These are phyloP conservation scores for Axilococcus clingmanii DNA, from an alignment of 139 green algal species.

Conservation along the genomic window DNA sequence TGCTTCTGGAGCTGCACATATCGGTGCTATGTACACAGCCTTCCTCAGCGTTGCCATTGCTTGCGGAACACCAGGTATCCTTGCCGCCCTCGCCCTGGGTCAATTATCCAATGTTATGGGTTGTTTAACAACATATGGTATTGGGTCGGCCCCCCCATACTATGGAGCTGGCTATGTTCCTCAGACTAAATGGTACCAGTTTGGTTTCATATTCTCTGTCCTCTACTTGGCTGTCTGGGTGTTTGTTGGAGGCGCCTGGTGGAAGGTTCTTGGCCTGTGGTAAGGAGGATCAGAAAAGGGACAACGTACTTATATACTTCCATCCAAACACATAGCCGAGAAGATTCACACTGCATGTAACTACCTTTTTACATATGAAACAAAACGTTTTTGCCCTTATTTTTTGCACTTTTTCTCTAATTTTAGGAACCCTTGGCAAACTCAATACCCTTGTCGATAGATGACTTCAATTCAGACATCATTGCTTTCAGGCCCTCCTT, in stretches of 20 bases:
- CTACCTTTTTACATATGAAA: not conserved
- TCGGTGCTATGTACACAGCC: constrained; percentile 99
- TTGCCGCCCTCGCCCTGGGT: constrained; percentile 28
- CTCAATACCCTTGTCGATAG: constrained; percentile 81
- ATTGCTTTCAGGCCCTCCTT: constrained; percentile 65
- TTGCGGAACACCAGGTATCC: constrained; percentile 65
- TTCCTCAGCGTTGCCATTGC: constrained; percentile 94
- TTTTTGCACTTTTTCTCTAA: not conserved
- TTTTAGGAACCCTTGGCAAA: constrained; percentile 35
- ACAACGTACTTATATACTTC: no score
- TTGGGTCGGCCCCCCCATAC: constrained; percentile 93
- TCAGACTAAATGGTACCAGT: constrained; percentile 86
- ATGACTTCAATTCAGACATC: constrained; percentile 71
- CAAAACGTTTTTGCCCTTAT: not conserved
- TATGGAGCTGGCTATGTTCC: constrained; percentile 72
- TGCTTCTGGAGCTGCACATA: constrained; percentile 94
- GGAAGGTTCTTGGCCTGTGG: constrained; percentile 89
- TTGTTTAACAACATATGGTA: constrained; percentile 98
- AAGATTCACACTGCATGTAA: not conserved
- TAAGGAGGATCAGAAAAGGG: constrained; percentile 17
- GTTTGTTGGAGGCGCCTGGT: constrained; percentile 78
- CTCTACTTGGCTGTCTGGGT: constrained; percentile 94
- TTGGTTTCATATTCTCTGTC: constrained; percentile 84
- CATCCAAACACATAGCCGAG: no score
- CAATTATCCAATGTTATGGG: constrained; percentile 99